A percentile compares a stretch with the other conserved stretches of the same genome.
phyloP scores from a whole-genome alignment of 176 grass and related monocot genomes.

The Tuctoria greenei region DNA sequence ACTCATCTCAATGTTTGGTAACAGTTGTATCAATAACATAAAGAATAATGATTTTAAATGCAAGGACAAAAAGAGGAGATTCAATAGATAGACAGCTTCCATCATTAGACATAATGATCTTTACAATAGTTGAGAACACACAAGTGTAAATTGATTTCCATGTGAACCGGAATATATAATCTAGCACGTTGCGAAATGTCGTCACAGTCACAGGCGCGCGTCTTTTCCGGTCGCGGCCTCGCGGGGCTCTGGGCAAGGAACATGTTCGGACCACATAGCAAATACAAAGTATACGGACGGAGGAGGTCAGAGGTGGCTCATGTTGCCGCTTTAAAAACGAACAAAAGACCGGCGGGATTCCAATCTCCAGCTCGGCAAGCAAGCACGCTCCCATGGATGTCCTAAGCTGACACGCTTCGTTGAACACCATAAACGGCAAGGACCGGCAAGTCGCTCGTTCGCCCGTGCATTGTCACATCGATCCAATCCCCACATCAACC shows the following conservation, averaged over 20 bases:
- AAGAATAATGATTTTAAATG: too few relatives aligned
- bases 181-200: not conserved
- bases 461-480: not conserved
- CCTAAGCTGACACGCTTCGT: not conserved
- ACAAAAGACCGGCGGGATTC: not conserved
- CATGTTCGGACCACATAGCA: not conserved
- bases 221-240: not conserved
- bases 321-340: not conserved
- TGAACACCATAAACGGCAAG: conserved; percentile 18
- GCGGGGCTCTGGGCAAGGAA: not conserved
- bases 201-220: not conserved
- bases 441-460: not conserved
- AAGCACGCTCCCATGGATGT: not conserved
- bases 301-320: not conserved
- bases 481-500: not conserved
- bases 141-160: not conserved
- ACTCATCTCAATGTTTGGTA: too few relatives aligned
- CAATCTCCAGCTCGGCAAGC: conserved; percentile 4
- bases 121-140: not conserved
- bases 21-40: too few relatives aligned
- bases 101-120: not conserved
- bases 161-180: not conserved
- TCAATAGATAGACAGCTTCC: too few relatives aligned
- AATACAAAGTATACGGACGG: not conserved
- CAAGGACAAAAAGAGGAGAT: too few relatives aligned